Conservation (phyloP, 164 flowering plant species). For the Paratinospora sagittata region DNA sequence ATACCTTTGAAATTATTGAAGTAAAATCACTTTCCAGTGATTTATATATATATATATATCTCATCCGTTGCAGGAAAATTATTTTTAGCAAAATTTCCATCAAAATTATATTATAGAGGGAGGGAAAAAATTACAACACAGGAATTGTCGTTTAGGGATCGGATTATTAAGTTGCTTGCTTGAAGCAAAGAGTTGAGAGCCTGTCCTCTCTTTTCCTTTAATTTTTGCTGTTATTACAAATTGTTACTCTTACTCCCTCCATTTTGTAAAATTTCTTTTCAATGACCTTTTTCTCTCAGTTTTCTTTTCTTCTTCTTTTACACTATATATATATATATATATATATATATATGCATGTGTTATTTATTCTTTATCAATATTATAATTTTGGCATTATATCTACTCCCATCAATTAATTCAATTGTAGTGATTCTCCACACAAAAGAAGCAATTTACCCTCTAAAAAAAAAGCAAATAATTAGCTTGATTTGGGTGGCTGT, state of each 20-base stretch:
- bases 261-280: conserved; percentile 11
- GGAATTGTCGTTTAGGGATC: conserved; percentile 3
- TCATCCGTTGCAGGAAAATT: conserved; percentile 1
- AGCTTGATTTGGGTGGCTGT: no score
- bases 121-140: conserved; percentile 7
- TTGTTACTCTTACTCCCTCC: conserved; percentile 5
- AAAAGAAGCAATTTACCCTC: no score
- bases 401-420: no score
- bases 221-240: neutral
- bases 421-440: no score
- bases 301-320: neutral
- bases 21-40: neutral
- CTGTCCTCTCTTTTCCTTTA: neutral
- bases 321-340: no score
- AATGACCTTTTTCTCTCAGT: neutral
- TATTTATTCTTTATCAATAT: no score
- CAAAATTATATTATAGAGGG: neutral
- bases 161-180: conserved; percentile 4
- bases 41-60: neutral
- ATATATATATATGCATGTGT: no score
- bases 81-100: neutral
- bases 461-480: no score
- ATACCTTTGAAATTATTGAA: conserved; percentile 46
- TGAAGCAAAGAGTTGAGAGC: neutral
- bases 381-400: no score